phyloP scores from a whole-genome alignment of 1,139 yeast species.

The Yamadazyma kanchanaburiensis region DNA sequence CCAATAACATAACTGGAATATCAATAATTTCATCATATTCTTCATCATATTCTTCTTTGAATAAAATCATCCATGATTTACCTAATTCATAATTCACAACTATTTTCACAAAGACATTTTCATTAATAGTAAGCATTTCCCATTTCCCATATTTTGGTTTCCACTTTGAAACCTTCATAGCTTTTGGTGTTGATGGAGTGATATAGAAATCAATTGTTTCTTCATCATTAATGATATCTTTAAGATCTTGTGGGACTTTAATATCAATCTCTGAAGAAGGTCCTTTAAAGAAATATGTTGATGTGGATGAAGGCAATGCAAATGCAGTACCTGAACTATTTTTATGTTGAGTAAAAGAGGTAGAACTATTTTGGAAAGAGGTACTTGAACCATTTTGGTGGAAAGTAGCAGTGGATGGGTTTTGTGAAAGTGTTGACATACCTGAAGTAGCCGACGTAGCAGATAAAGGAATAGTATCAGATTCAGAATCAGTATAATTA shows the following conservation, averaged over 20 bases:
- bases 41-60: slow-evolving; percentile 38
- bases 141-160: slow-evolving; percentile 42
- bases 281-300: slow-evolving; percentile 35
- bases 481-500: slow-evolving; percentile 16
- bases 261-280: slow-evolving; percentile 17
- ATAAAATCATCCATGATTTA: slow-evolving; percentile 39
- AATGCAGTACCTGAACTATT: slow-evolving; percentile 34
- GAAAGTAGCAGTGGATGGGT: slow-evolving; percentile 5
- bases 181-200: slow-evolving; percentile 31
- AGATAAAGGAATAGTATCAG: slow-evolving; percentile 15
- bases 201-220: slow-evolving; percentile 39
- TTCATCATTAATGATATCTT: slow-evolving; percentile 38
- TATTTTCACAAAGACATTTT: slow-evolving; percentile 34
- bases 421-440: slow-evolving; percentile 12
- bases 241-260: slow-evolving; percentile 33
- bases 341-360: slow-evolving; percentile 15
- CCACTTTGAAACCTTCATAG: slow-evolving; percentile 44
- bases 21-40: slow-evolving; percentile 30
- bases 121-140: slow-evolving; percentile 43
- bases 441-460: slow-evolving; percentile 12
- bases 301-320: slow-evolving; percentile 46
- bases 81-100: slow-evolving; percentile 32
- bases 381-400: slow-evolving; percentile 23
- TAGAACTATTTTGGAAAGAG: no score
- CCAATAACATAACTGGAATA: slow-evolving; percentile 34